Conservation (phyloP, 352 stramenopile species). For the Phytophthora podocarpi region DNA sequence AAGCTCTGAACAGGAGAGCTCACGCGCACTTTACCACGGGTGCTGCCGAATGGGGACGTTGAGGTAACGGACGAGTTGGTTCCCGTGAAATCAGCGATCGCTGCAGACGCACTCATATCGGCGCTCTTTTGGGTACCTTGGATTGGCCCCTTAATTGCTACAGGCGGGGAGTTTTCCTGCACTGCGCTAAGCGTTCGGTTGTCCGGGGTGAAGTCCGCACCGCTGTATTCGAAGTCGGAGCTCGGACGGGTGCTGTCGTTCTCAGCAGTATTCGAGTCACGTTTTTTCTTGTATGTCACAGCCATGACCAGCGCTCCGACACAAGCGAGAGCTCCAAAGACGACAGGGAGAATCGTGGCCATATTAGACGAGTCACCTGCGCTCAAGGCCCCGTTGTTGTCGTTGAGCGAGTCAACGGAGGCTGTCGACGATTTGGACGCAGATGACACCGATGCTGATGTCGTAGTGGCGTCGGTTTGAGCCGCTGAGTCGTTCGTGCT, state of each 20-base stretch:
- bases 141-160: not conserved
- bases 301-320: conserved; percentile 42
- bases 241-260: conserved; percentile 1
- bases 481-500: conserved; percentile 6
- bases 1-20: conserved; percentile 32
- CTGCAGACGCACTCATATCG: not conserved
- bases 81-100: conserved; percentile 22
- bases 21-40: conserved; percentile 26
- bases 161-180: conserved; percentile 7
- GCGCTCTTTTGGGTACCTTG: not conserved
- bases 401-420: conserved; percentile 21
- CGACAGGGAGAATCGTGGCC: conserved; percentile 16
- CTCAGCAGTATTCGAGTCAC: not conserved
- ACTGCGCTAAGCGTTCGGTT: conserved; percentile 23
- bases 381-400: conserved; percentile 1
- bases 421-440: conserved; percentile 23
- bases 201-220: conserved; percentile 32
- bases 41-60: conserved; percentile 30
- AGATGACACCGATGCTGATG: conserved; percentile 3
- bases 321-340: conserved; percentile 41
- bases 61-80: conserved; percentile 20
- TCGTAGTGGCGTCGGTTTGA: conserved; percentile 1
- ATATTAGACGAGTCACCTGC: conserved; percentile 6
- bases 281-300: conserved; percentile 54
- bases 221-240: conserved; percentile 39